Percentiles rank a stretch among this genome's conserved stretches.
These are phyloP conservation scores for Sarcomyxa edulis DNA, from an alignment of 768 basidiomycete genomes.

Conservation along the genomic window DNA sequence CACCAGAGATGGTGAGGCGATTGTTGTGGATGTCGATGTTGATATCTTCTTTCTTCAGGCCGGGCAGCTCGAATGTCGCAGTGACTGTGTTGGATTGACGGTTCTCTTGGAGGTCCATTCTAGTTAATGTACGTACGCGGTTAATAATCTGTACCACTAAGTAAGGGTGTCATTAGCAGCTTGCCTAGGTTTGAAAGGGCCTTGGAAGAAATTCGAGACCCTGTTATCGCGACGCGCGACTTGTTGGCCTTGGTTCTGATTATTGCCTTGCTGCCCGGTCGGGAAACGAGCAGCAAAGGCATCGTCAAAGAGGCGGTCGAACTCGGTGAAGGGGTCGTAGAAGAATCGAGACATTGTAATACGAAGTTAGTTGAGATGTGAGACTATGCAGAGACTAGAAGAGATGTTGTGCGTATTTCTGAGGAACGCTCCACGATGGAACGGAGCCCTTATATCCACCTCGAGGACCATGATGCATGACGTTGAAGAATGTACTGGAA, in stretches of 20 bases:
- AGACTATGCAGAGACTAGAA: too few relatives aligned
- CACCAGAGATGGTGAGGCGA: slow-evolving; percentile 42
- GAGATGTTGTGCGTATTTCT: too few relatives aligned
- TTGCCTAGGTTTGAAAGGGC: slow-evolving; percentile 18
- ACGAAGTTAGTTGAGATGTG: too few relatives aligned
- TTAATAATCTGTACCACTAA: too few relatives aligned
- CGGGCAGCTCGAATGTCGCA: slow-evolving; percentile 52
- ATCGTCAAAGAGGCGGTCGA: slow-evolving; percentile 40
- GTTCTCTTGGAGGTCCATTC: slow-evolving; percentile 47
- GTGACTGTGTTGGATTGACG: slow-evolving; percentile 35
- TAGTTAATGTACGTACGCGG: slow-evolving; percentile 12
- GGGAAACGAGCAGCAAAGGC: slow-evolving; percentile 17
- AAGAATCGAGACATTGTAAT: slow-evolving; percentile 28
- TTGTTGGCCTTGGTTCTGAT: slow-evolving; percentile 7
- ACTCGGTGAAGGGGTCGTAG: slow-evolving; percentile 38
- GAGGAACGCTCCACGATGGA: too few relatives aligned
- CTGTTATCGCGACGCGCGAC: slow-evolving; percentile 8
- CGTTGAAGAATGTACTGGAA: too few relatives aligned
- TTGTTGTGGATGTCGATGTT: slow-evolving; percentile 41
- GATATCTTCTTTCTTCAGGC: slow-evolving; percentile 43
- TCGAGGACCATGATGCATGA: too few relatives aligned
- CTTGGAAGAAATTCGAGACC: slow-evolving; percentile 7
- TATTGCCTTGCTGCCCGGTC: slow-evolving; percentile 5
- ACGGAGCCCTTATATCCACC: too few relatives aligned
- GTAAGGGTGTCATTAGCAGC: too few relatives aligned